Conservation (phyloP, 345 rosid species). For the Populus ilicifolia region DNA sequence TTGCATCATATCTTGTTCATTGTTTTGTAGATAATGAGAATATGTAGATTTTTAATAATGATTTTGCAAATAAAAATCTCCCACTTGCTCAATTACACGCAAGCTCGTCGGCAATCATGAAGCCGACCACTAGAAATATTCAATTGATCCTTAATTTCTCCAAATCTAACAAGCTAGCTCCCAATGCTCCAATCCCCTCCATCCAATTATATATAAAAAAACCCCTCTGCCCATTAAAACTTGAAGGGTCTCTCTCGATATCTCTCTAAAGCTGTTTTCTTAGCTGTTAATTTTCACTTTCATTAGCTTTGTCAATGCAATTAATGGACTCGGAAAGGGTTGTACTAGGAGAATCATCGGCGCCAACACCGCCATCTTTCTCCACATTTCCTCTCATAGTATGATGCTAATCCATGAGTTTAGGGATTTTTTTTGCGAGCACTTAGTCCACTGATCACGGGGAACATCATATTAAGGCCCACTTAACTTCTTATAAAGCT, state of each 20-base stretch:
- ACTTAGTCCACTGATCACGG: slow-evolving; percentile 17
- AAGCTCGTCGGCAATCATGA: background rate
- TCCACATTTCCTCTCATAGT: background rate
- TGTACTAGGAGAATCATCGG: background rate
- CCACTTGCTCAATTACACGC: background rate
- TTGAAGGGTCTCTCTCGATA: background rate
- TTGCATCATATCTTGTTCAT: background rate
- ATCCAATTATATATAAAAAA: background rate
- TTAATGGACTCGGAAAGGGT: background rate
- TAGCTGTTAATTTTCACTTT: slow-evolving; percentile 1
- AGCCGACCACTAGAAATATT: background rate
- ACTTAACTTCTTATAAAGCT: background rate
- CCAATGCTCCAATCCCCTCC: background rate
- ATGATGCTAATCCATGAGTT: background rate
- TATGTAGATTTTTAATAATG: background rate
- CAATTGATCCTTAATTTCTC: background rate
- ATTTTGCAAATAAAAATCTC: background rate
- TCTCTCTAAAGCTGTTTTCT: background rate
- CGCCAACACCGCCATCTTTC: background rate
- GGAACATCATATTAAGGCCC: background rate
- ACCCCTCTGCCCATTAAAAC: background rate
- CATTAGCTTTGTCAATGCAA: background rate
- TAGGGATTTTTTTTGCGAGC: background rate
- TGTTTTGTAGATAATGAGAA: background rate
- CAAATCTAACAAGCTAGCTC: background rate